Percentiles rank a stretch among this genome's conserved stretches.
phyloP scores from a whole-genome alignment of 1,139 yeast species.

The Saccharomyces hybrid region DNA sequence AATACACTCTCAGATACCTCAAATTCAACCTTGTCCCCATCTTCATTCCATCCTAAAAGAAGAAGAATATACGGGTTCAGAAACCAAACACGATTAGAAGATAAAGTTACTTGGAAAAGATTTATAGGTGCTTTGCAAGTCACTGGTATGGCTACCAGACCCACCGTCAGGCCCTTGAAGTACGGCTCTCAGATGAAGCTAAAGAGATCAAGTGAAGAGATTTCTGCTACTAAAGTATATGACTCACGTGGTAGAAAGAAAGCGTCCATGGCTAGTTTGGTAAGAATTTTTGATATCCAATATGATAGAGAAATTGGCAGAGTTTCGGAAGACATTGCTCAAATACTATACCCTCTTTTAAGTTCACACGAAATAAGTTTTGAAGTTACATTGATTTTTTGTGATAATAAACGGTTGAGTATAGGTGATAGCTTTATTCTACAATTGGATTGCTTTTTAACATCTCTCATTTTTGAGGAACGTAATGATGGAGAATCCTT shows the following conservation, averaged over 20 bases:
- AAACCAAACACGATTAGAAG: conserved; percentile 9
- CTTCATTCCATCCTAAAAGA: neutral
- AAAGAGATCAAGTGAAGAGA: conserved; percentile 2
- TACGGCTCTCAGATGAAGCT: conserved; percentile 41
- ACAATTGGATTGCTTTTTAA: conserved; percentile 56
- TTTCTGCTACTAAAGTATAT: conserved; percentile 1
- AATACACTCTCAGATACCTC: neutral
- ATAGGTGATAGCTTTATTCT: conserved; percentile 68
- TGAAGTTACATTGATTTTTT: conserved; percentile 53
- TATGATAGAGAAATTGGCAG: conserved; percentile 62
- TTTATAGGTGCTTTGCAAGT: conserved; percentile 67
- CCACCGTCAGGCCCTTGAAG: conserved; percentile 47
- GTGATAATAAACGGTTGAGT: conserved; percentile 45
- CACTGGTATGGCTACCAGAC: conserved; percentile 79
- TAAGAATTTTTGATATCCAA: conserved; percentile 23
- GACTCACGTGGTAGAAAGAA: conserved; percentile 29
- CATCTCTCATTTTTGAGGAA: conserved; percentile 43
- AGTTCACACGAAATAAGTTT: conserved; percentile 51
- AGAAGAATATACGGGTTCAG: conserved; percentile 2
- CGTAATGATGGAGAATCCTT: conserved; percentile 1
- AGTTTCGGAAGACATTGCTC: conserved; percentile 63
- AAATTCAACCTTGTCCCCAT: neutral
- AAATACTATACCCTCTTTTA: conserved; percentile 59
- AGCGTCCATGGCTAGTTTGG: conserved; percentile 18
- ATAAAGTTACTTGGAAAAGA: conserved; percentile 30